A percentile compares a stretch with the other conserved stretches of the same genome.
Evolutionary conservation across 2,329 filamentous ascomycete genomes (phyloP).

Genomic region (Macrophomina tecta): DNA sequence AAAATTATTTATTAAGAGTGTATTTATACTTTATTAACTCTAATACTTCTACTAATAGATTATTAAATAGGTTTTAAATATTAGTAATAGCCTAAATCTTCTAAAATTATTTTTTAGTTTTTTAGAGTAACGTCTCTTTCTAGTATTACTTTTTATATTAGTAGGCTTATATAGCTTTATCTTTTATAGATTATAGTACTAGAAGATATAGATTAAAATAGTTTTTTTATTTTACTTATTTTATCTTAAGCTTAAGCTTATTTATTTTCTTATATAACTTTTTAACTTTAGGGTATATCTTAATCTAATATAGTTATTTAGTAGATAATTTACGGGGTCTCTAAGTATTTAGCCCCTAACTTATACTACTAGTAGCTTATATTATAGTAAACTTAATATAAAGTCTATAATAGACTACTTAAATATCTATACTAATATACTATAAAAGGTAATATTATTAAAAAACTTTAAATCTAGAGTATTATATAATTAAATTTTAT

Average conservation of each 20-base stretch:
- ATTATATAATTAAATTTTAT: constrained; percentile 6
- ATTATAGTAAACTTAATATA: background rate
- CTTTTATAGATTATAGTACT: background rate
- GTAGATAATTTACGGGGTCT: background rate
- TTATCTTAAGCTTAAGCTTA: background rate
- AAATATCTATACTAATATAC: no score
- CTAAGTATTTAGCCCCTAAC: background rate
- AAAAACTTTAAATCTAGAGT: constrained; percentile 16
- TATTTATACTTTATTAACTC: background rate
- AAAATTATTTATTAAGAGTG: background rate
- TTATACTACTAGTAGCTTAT: background rate
- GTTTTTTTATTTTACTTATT: background rate
- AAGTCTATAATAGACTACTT: constrained; percentile 2
- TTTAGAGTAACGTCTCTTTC: background rate
- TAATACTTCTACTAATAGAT: background rate
- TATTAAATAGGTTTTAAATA: background rate
- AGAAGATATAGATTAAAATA: background rate
- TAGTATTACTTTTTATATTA: background rate
- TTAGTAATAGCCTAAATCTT: background rate
- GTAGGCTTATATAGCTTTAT: background rate
- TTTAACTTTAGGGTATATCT: background rate
- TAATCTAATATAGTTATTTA: background rate
- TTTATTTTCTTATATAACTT: background rate
- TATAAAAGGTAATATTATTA: no score
- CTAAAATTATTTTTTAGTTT: background rate